Evolutionary conservation across 1,139 yeast genomes (phyloP).

Genomic region (Candida tetrigidarum): DNA sequence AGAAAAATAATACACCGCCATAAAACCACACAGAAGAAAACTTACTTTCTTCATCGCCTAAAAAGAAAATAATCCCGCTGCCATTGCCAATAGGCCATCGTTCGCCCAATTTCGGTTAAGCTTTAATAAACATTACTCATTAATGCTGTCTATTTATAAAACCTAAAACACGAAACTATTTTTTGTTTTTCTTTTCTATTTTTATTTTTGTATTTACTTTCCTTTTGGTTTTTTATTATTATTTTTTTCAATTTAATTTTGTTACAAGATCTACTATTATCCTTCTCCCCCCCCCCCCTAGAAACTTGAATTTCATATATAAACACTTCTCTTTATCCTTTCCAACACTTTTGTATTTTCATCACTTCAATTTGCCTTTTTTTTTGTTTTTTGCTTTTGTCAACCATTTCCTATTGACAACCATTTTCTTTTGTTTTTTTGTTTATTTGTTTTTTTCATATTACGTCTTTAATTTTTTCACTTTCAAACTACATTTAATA

Average conservation of each 20-base stretch:
- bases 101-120: constrained; percentile 3
- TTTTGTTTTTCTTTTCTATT: neutral
- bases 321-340: neutral
- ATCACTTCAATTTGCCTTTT: neutral
- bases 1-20: too few species aligned
- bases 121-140: neutral
- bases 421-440: too few species aligned
- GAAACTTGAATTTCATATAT: neutral
- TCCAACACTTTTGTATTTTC: neutral
- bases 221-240: neutral
- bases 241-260: neutral
- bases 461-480: too few species aligned
- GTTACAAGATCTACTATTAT: neutral
- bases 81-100: neutral
- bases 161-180: constrained; percentile 3
- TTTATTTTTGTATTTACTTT: too few species aligned
- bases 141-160: neutral
- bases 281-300: too few species aligned
- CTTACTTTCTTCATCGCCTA: neutral
- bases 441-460: too few species aligned
- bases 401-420: too few species aligned
- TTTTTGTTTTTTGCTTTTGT: too few species aligned
- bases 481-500: too few species aligned
- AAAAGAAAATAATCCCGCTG: too few species aligned
- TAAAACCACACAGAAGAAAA: neutral